Conservation (phyloP, 1,139 yeast species). For the Pichia sp. region DNA sequence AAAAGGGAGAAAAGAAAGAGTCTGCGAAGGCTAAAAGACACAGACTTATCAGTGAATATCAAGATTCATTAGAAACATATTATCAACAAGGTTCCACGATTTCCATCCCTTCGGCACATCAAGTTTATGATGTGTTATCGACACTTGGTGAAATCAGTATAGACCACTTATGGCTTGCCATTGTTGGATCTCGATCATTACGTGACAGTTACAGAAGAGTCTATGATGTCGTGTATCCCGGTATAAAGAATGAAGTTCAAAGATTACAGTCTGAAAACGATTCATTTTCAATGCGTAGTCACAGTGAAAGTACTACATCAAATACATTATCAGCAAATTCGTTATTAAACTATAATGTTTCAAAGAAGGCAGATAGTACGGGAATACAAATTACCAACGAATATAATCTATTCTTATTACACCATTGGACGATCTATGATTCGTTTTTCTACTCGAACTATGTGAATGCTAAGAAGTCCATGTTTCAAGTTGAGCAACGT, state of each 20-base stretch:
- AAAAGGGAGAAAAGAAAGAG: slow-evolving; percentile 18
- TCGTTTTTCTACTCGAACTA: slow-evolving; percentile 88
- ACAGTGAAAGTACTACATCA: too few species aligned
- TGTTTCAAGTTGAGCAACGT: slow-evolving; percentile 93
- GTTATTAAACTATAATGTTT: slow-evolving; percentile 27
- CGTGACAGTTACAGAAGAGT: slow-evolving; percentile 76
- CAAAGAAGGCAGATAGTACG: slow-evolving; percentile 62
- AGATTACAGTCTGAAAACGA: slow-evolving; percentile 45
- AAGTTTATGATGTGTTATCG: slow-evolving; percentile 76
- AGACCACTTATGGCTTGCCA: slow-evolving; percentile 80
- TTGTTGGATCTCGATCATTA: slow-evolving; percentile 84
- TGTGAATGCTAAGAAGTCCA: slow-evolving; percentile 79
- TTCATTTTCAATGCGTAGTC: slow-evolving; percentile 10
- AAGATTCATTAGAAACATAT: slow-evolving; percentile 61
- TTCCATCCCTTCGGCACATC: slow-evolving; percentile 72
- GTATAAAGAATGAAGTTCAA: slow-evolving; percentile 78
- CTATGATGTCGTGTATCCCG: slow-evolving; percentile 69
- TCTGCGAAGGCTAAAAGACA: slow-evolving; percentile 41
- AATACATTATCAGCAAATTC: slow-evolving; percentile 4
- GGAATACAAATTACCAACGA: slow-evolving; percentile 73
- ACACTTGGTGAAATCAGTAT: slow-evolving; percentile 75
- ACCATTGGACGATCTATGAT: slow-evolving; percentile 94
- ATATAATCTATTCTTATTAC: slow-evolving; percentile 77
- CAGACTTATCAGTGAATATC: slow-evolving; percentile 41
- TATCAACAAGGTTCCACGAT: slow-evolving; percentile 82